Evolutionary conservation across 805 yeast genomes (phyloP).

Genomic region (Metschnikowia matae): DNA sequence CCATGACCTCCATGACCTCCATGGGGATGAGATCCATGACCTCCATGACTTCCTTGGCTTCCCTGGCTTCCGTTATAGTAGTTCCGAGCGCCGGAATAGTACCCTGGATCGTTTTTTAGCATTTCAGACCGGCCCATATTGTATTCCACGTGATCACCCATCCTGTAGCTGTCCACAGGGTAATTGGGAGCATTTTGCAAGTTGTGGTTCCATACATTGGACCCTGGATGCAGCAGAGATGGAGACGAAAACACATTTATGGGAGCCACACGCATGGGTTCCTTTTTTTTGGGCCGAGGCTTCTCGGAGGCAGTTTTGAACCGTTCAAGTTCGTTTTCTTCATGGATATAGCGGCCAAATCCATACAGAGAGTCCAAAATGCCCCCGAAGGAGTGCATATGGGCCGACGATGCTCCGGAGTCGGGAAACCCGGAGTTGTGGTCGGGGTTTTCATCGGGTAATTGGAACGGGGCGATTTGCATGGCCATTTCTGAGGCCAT

Average conservation of each 20-base stretch:
- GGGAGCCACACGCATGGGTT: not conserved
- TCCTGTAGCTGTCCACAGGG: not conserved
- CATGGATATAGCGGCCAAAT: slow-evolving; percentile 6
- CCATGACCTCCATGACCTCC: no score
- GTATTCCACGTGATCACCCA: not conserved
- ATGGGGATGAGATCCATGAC: no score
- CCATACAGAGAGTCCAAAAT: slow-evolving; percentile 17
- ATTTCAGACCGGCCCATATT: not conserved
- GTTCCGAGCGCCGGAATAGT: slow-evolving; percentile 6
- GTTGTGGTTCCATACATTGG: slow-evolving; percentile 19
- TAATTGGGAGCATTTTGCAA: slow-evolving; percentile 3
- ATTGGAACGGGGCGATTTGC: slow-evolving; percentile 23
- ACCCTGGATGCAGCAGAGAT: slow-evolving; percentile 5
- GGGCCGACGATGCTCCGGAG: slow-evolving; percentile 10
- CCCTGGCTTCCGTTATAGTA: not conserved
- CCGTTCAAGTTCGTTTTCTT: not conserved
- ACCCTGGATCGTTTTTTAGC: not conserved
- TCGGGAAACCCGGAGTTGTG: not conserved
- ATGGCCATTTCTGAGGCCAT: slow-evolving; percentile 16
- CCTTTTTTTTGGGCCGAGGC: not conserved
- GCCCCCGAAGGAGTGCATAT: slow-evolving; percentile 21
- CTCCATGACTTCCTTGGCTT: no score
- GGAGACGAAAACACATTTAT: slow-evolving; percentile 4
- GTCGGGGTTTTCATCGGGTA: slow-evolving; percentile 20
- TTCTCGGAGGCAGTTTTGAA: not conserved